A percentile compares a stretch with the other conserved stretches of the same genome.
Conservation (phyloP, 2,329 filamentous ascomycete genomes). For the Aureobasidium sp. region DNA sequence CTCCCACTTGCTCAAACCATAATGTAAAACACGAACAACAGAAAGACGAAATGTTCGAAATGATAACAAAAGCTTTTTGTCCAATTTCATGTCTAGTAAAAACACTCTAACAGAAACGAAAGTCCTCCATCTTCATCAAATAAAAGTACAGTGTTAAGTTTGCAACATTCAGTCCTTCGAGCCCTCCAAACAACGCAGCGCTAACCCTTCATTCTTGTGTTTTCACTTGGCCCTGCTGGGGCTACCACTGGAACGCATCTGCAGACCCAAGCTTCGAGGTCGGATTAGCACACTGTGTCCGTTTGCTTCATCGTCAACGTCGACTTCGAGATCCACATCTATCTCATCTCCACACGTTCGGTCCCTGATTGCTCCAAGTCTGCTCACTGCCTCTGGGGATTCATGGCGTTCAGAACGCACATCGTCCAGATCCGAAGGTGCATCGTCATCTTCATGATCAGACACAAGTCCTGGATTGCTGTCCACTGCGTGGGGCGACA, state of each 20-base stretch:
- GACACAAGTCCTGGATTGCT: slow-evolving; percentile 42
- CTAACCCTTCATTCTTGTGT: not conserved
- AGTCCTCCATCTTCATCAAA: not conserved
- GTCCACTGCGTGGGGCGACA: slow-evolving; percentile 39
- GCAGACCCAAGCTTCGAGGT: slow-evolving; percentile 11
- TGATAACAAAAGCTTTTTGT: slow-evolving; percentile 2
- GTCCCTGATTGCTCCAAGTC: slow-evolving; percentile 6
- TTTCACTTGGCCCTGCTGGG: slow-evolving; percentile 3
- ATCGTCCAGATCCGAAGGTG: slow-evolving; percentile 25
- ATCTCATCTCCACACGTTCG: slow-evolving; percentile 23
- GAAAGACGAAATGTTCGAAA: not conserved
- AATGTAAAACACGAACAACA: not conserved
- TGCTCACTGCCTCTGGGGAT: slow-evolving; percentile 21
- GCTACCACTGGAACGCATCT: slow-evolving; percentile 11
- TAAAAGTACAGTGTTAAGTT: slow-evolving; percentile 8
- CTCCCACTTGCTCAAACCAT: not conserved
- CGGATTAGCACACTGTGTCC: slow-evolving; percentile 28
- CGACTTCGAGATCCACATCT: slow-evolving; percentile 28
- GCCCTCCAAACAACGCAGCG: not conserved
- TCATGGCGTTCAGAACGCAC: slow-evolving; percentile 18
- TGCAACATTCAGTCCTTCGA: not conserved
- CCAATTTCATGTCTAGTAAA: slow-evolving; percentile 8
- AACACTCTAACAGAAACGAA: slow-evolving; percentile 9
- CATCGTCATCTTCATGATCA: slow-evolving; percentile 42
- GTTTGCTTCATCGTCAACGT: slow-evolving; percentile 28